Base-by-base conservation (phyloP, 2,329 filamentous ascomycete genomes). In the Diaporthe batatas region DNA sequence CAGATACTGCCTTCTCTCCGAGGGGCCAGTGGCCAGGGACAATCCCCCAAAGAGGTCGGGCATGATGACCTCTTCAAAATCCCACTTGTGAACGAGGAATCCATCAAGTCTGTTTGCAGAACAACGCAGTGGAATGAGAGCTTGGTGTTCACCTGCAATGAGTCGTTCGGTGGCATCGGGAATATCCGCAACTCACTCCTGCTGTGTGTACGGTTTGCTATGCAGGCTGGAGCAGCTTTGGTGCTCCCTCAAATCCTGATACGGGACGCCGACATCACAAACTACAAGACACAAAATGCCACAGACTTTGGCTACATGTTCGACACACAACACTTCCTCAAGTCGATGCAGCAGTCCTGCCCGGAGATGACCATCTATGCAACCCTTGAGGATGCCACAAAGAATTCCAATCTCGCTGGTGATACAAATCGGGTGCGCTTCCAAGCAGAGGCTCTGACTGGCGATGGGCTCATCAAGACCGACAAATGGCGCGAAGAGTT, bases 301-400 rank as follows among this genome's bases (percentile, higher is more conserved):
- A 65, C 59, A 11, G 70, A 72, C 11, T 68, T 72, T 23, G 14
- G 49, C 32, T 72, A 72, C 53, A 72, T 68, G 70, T 68, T 72
- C n/a, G 51, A 72, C 29, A 67, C 39, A 12, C 36, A 57, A 34
- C 70, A 72, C n/a, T 72, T 71, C 32, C 6, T 36, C 10, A 25
- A 58, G 14, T 72, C 70, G 5, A 57, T 72, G 23, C 59, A 54
- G 49, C 51, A 49, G 42, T 72, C 70, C 4, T 72, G 70, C 44
- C 70, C 70, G 12, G 49, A 72, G 51, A 72, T 72, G 70, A 55
- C 32, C 6, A 67, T 72, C 25, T 57, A 72, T 18, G 18, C 51
- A 3, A 72, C 49, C n/a, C 8, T 68, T 25, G 51, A 39, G 18
- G 70, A 58, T 21, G 25, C 16, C 6, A 49, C 21, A 2, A 25